Base-by-base conservation (phyloP, 305 asterid species). In the Andrographis paniculata region DNA sequence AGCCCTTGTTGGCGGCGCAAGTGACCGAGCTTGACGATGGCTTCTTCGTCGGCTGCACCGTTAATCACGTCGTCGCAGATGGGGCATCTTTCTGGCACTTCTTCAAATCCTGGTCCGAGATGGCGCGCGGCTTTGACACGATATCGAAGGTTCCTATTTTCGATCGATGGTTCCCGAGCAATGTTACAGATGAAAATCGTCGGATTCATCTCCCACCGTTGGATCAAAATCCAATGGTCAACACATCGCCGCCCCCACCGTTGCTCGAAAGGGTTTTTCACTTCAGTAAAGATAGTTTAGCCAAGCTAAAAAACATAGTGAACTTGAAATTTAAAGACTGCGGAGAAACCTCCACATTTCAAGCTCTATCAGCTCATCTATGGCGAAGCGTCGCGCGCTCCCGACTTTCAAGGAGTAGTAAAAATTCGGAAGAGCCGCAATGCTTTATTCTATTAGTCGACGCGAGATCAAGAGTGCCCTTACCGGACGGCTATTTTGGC, bases 21-120 rank as follows among this genome's bases (percentile, higher is more conserved):
- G 66, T 63, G 3, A 67, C 69, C 0, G 71, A 71, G 39, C 69
- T 72, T 7, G 66, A 15, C 0, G 72, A 67, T 13, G 78, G 78
- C 7, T 45, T 44, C 18, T 72, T 72, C 59, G 43, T 72, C 7
- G 72, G 61, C 0, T 57, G 64, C 35, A 31, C 75, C 10, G 55
- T 57, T 20, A 72, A 72, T 42, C 79, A 67, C 36, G 48, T 37
- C 18, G 53, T 64, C 0, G 62, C 21, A 0, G 75, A 72, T 14
- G 75, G 70, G 37, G 53, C 69, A 0, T 49, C 75, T 2, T 68
- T 67, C 33, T 72, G 70, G 79, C 67, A 64, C 45, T 72, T 72
- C 62, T 53, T 67, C 47, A 72, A 61, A 41, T 72, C 67, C 20
- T 72, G 79, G 75, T 53, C 75, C 18, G 72, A 68, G 40, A 53